phyloP scores from a whole-genome alignment of 495 filamentous ascomycete genomes.

The Pyrenula massariospora region DNA sequence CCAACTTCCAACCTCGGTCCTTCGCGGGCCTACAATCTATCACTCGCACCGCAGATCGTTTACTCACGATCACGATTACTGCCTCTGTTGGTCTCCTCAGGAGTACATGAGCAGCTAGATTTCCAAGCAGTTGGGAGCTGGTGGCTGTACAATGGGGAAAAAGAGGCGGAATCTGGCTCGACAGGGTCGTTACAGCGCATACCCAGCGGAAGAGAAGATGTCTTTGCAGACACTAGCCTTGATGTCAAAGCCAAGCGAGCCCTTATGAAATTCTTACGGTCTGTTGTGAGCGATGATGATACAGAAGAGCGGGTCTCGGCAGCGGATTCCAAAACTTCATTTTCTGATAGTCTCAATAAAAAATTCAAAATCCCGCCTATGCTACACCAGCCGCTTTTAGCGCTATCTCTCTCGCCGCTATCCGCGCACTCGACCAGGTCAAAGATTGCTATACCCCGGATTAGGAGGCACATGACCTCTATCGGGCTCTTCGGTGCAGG shows the following conservation, averaged over 20 bases:
- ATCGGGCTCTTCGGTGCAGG: slow-evolving; percentile 79
- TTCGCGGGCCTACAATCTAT: slow-evolving; percentile 70
- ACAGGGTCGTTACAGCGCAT: slow-evolving; percentile 42
- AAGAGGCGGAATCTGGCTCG: slow-evolving; percentile 11
- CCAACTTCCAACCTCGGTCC: slow-evolving; percentile 10
- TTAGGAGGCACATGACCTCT: slow-evolving; percentile 73
- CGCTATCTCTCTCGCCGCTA: slow-evolving; percentile 65
- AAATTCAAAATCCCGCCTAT: slow-evolving; percentile 62
- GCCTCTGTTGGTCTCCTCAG: slow-evolving; percentile 69
- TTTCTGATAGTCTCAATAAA: slow-evolving; percentile 28
- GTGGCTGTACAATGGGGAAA: slow-evolving; percentile 52
- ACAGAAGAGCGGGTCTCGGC: slow-evolving; percentile 17
- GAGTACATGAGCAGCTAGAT: slow-evolving; percentile 77
- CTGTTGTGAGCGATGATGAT: slow-evolving; percentile 14
- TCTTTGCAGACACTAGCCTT: slow-evolving; percentile 63
- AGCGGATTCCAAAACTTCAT: slow-evolving; percentile 29
- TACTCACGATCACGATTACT: slow-evolving; percentile 73
- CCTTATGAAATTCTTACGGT: slow-evolving; percentile 82
- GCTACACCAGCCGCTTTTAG: slow-evolving; percentile 60
- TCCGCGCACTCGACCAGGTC: slow-evolving; percentile 44
- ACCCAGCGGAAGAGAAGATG: slow-evolving; percentile 76
- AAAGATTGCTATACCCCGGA: slow-evolving; percentile 50
- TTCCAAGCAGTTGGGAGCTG: slow-evolving; percentile 92
- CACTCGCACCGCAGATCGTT: slow-evolving; percentile 76
- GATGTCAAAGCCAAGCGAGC: slow-evolving; percentile 65